phyloP scores from a whole-genome alignment of 371 early-diverging fungal species.

The Mortierella polycephala region DNA sequence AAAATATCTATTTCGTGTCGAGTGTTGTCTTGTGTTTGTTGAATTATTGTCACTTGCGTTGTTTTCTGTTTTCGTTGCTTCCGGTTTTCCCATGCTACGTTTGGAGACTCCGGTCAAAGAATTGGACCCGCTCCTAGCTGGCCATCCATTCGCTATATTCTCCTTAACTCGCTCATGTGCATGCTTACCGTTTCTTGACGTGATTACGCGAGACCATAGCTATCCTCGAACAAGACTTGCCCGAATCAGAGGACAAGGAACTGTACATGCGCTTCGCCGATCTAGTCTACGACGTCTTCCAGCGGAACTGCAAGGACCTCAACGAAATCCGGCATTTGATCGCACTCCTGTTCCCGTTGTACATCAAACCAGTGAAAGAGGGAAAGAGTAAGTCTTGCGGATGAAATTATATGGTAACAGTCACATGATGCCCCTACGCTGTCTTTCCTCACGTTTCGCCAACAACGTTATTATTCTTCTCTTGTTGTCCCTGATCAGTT shows the following conservation, averaged over 20 bases:
- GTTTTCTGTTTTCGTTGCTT: too few species aligned
- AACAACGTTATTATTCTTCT: not conserved
- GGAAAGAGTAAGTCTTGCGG: conserved; percentile 64
- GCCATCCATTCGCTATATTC: not conserved
- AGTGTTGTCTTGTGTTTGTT: conserved; percentile 2
- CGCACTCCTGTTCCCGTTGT: conserved; percentile 82
- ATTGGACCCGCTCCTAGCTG: not conserved
- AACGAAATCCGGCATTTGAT: conserved; percentile 87
- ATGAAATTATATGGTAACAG: not conserved
- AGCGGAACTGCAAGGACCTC: conserved; percentile 81
- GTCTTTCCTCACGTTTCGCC: not conserved
- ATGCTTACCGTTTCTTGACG: conserved; percentile 3
- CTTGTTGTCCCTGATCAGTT: conserved; percentile 23
- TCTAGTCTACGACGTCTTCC: conserved; percentile 79
- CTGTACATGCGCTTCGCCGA: conserved; percentile 77
- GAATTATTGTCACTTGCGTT: too few species aligned
- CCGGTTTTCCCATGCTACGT: too few species aligned
- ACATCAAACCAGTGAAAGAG: conserved; percentile 79
- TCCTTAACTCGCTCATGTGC: not conserved
- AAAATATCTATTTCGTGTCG: conserved; percentile 39
- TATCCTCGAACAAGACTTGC: conserved; percentile 79
- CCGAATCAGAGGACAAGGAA: conserved; percentile 61
- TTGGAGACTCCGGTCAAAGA: too few species aligned
- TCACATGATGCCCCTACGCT: not conserved
- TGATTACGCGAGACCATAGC: conserved; percentile 63